Percentiles rank a stretch among this genome's conserved stretches.
These are phyloP conservation scores for Pichia membranifaciens DNA, from an alignment of 805 yeast species.

Conservation along the genomic window DNA sequence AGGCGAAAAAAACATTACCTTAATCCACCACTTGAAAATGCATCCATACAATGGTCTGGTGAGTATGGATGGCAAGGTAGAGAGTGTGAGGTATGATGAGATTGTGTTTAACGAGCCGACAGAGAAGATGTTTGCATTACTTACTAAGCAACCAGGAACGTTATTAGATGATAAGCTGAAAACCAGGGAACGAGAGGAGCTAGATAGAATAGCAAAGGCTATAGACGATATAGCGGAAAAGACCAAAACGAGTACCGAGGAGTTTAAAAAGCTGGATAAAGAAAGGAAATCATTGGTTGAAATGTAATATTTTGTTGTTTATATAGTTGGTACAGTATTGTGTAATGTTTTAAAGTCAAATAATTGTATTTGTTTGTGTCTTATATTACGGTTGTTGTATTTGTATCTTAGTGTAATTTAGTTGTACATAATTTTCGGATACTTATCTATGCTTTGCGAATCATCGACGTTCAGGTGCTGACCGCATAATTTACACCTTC, in stretches of 20 bases:
- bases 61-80: constrained; percentile 37
- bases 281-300: constrained; percentile 26
- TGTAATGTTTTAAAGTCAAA: too few relatives aligned
- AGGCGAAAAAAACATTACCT: constrained; percentile 76
- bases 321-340: too few relatives aligned
- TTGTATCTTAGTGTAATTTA: too few relatives aligned
- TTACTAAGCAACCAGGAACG: constrained; percentile 64
- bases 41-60: constrained; percentile 64
- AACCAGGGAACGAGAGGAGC: constrained; percentile 60
- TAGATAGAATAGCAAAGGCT: constrained; percentile 45
- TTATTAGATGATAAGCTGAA: constrained; percentile 34
- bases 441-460: too few relatives aligned
- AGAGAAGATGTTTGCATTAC: constrained; percentile 72
- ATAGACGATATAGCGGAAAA: constrained; percentile 25
- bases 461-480: neutral
- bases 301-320: constrained; percentile 2
- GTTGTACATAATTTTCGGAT: too few relatives aligned
- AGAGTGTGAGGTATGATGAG: constrained; percentile 74
- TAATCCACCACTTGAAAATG: constrained; percentile 84
- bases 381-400: too few relatives aligned
- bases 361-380: too few relatives aligned
- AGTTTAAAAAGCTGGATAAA: constrained; percentile 26
- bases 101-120: constrained; percentile 94
- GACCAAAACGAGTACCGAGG: constrained; percentile 20
- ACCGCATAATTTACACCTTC: constrained; percentile 15